These are phyloP conservation scores for Ascochyta pisi DNA, from an alignment of 2,329 filamentous ascomycete species.

Conservation along the genomic window DNA sequence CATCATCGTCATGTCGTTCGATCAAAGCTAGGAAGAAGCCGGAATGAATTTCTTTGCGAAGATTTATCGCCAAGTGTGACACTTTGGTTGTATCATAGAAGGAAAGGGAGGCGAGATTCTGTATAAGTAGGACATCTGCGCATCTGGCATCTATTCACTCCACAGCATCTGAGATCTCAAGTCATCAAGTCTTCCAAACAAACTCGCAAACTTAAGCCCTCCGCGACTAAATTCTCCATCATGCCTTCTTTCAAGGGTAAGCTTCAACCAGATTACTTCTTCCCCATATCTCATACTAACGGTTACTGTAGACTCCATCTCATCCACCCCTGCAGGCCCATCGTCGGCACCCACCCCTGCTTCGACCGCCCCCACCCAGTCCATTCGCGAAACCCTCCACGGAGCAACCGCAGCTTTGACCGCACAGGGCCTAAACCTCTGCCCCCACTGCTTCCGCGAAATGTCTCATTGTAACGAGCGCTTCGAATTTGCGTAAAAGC, in stretches of 20 bases:
- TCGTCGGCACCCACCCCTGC: constrained; percentile 31
- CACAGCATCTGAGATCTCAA: constrained; percentile 1
- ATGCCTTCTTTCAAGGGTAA: constrained; percentile 36
- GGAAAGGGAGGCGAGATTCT: constrained; percentile 17
- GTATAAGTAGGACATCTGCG: constrained; percentile 23
- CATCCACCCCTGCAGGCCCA: constrained; percentile 33
- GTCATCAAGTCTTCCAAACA: not conserved
- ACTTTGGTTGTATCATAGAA: constrained; percentile 17
- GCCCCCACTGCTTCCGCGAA: constrained; percentile 38
- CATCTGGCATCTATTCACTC: constrained; percentile 1
- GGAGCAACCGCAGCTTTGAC: constrained; percentile 30
- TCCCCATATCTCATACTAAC: constrained; percentile 3
- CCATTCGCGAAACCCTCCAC: constrained; percentile 32
- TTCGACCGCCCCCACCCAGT: constrained; percentile 19
- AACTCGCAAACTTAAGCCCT: not conserved
- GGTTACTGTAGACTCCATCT: constrained; percentile 25
- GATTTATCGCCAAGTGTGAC: constrained; percentile 27
- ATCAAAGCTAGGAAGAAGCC: constrained; percentile 30
- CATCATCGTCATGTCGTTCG: constrained; percentile 33
- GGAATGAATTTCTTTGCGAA: constrained; percentile 20
- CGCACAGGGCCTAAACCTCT: constrained; percentile 33
- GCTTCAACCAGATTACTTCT: not conserved
- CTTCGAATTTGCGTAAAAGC: constrained; percentile 30
- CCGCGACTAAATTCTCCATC: not conserved
- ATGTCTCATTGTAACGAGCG: constrained; percentile 36